Percentiles rank a stretch among this genome's conserved stretches.
These are phyloP conservation scores for Berberis thunbergii DNA, from an alignment of 164 flowering plant species.

Conservation along the genomic window DNA sequence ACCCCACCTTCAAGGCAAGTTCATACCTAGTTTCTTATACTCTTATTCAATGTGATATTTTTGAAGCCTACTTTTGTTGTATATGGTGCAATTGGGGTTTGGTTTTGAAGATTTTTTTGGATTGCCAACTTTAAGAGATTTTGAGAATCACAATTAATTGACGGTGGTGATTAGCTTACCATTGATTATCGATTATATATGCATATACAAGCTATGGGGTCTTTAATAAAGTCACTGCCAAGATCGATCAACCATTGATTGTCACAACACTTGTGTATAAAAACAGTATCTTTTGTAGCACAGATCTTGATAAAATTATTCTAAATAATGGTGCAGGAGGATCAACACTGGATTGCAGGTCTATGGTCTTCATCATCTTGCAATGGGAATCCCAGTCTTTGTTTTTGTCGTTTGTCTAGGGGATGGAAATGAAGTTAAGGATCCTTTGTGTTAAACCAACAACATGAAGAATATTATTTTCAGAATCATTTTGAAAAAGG, in stretches of 20 bases:
- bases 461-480: too few relatives aligned
- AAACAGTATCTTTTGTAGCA: not conserved
- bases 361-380: not conserved
- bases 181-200: not conserved
- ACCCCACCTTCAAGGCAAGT: not conserved
- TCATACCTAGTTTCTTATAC: not conserved
- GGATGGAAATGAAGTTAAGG: too few relatives aligned
- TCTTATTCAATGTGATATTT: constrained; percentile 5
- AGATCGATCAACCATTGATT: not conserved
- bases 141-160: not conserved
- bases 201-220: not conserved
- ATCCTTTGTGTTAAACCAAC: too few relatives aligned
- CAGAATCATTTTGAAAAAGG: too few relatives aligned
- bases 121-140: not conserved
- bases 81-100: constrained; percentile 2
- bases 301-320: not conserved
- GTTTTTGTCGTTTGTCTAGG: not conserved
- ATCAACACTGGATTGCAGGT: not conserved
- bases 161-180: not conserved
- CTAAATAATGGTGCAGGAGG: not conserved
- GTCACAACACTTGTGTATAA: not conserved
- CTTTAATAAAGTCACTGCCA: not conserved
- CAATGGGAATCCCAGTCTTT: not conserved
- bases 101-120: not conserved
- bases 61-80: not conserved